Evolutionary conservation across 2,329 filamentous ascomycete species (phyloP).

Genomic region (Colletotrichum costaricense): DNA sequence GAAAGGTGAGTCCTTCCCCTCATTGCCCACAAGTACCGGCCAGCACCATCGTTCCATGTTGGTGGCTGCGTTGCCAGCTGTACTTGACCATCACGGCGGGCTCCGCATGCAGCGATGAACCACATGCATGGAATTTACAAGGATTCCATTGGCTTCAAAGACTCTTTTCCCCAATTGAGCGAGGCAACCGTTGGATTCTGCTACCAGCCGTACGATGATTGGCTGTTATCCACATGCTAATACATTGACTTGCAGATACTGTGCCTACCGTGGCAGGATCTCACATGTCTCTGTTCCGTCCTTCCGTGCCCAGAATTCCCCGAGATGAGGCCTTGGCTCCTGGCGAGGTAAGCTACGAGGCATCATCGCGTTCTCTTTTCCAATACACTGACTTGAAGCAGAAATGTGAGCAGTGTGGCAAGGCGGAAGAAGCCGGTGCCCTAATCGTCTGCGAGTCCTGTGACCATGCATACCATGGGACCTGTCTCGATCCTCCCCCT

Average conservation of each 20-base stretch:
- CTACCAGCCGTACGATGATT: not conserved
- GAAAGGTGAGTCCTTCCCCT: slow-evolving; percentile 62
- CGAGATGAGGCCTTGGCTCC: slow-evolving; percentile 61
- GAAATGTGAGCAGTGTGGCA: slow-evolving; percentile 90
- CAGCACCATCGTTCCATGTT: slow-evolving; percentile 23
- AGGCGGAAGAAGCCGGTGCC: slow-evolving; percentile 76
- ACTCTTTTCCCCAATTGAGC: slow-evolving; percentile 15
- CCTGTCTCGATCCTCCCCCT: slow-evolving; percentile 88
- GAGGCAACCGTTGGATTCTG: not conserved
- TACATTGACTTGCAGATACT: slow-evolving; percentile 57
- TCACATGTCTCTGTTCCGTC: slow-evolving; percentile 94
- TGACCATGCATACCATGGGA: slow-evolving; percentile 86
- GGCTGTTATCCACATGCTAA: slow-evolving; percentile 47
- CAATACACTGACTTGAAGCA: slow-evolving; percentile 47
- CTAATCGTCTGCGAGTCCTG: slow-evolving; percentile 91
- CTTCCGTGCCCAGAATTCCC: slow-evolving; percentile 76
- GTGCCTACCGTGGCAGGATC: slow-evolving; percentile 92
- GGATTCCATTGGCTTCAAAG: slow-evolving; percentile 34
- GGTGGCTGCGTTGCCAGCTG: slow-evolving; percentile 12
- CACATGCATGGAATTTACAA: slow-evolving; percentile 30
- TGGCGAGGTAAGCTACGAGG: slow-evolving; percentile 52
- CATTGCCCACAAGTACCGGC: not conserved
- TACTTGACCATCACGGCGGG: slow-evolving; percentile 9
- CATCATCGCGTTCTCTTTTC: not conserved
- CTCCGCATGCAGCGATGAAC: slow-evolving; percentile 11